A percentile compares a stretch with the other conserved stretches of the same genome.
phyloP scores from a whole-genome alignment of 2,329 filamentous ascomycete genomes.

The Fusarium marasasianum region DNA sequence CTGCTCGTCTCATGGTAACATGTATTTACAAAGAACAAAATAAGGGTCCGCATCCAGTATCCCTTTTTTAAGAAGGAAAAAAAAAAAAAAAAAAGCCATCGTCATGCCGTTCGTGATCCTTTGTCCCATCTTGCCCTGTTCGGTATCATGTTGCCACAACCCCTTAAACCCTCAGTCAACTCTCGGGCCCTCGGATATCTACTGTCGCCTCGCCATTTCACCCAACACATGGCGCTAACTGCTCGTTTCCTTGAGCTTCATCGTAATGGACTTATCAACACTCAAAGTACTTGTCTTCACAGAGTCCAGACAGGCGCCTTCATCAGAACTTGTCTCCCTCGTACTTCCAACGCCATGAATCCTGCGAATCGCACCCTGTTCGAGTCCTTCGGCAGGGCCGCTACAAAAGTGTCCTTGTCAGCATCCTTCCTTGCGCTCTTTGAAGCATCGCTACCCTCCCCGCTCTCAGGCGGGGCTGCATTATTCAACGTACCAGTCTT shows the following conservation, averaged over 20 bases:
- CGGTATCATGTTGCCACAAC: conserved; percentile 19
- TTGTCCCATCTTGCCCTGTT: conserved; percentile 6
- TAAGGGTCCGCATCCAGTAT: conserved; percentile 25
- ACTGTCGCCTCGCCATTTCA: not conserved
- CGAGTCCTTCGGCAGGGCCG: conserved; percentile 54
- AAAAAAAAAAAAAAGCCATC: conserved; percentile 8
- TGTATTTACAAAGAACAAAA: conserved; percentile 34
- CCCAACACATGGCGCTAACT: conserved; percentile 1
- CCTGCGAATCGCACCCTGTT: conserved; percentile 77
- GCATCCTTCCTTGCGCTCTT: conserved; percentile 45
- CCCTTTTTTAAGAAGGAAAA: not conserved
- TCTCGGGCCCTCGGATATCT: conserved; percentile 6
- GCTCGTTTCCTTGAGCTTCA: not conserved
- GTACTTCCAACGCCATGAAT: conserved; percentile 78
- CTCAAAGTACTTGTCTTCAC: conserved; percentile 6
- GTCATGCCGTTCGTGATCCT: conserved; percentile 24
- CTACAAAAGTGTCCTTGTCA: conserved; percentile 53
- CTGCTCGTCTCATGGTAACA: conserved; percentile 11
- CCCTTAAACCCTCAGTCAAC: not conserved
- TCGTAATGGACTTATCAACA: not conserved
- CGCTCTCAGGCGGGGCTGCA: conserved; percentile 24
- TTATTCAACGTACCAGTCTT: conserved; percentile 58
- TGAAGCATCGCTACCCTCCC: conserved; percentile 43
- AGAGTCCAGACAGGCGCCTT: conserved; percentile 80
- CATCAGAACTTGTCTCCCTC: conserved; percentile 77